These are phyloP conservation scores for Moniliophthora roreri DNA, from an alignment of 1,284 basidiomycete species.

Conservation along the genomic window DNA sequence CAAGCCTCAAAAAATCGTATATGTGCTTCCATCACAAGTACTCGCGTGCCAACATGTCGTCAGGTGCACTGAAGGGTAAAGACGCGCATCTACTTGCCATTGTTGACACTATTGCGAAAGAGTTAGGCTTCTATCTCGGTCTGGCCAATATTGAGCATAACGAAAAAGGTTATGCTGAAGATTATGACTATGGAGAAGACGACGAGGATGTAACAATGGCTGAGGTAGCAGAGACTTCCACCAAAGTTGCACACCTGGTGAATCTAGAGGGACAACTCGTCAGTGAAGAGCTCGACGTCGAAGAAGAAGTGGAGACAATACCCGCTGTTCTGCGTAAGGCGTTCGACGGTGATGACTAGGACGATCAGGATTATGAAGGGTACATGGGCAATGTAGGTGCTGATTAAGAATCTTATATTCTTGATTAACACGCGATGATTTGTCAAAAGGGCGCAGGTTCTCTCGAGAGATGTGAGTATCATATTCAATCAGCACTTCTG, in stretches of 20 bases:
- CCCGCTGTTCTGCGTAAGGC: not conserved
- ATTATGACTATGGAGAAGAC: slow-evolving; percentile 21
- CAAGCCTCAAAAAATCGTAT: slow-evolving; percentile 19
- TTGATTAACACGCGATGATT: not conserved
- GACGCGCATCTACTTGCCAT: slow-evolving; percentile 28
- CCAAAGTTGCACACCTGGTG: not conserved
- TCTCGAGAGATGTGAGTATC: not conserved
- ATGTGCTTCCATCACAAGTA: slow-evolving; percentile 34
- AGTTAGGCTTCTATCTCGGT: slow-evolving; percentile 27
- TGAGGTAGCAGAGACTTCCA: not conserved
- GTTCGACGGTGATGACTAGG: not conserved
- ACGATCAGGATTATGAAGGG: not conserved
- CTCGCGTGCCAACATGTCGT: slow-evolving; percentile 21
- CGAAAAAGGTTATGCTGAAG: slow-evolving; percentile 30
- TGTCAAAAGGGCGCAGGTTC: not conserved
- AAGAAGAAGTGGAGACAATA: not conserved
- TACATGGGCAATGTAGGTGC: not conserved
- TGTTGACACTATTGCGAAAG: slow-evolving; percentile 25
- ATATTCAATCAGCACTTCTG: not conserved
- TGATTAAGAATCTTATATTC: not conserved
- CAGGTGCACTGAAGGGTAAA: slow-evolving; percentile 29
- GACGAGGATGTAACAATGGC: slow-evolving; percentile 16
- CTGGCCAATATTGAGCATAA: slow-evolving; percentile 38
- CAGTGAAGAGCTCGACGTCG: no score
- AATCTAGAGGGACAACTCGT: not conserved